Evolutionary conservation across 202 grass and related monocot species (phyloP), one percentile per base, ranked within the genome.

Genomic region (Schoenoplectus triqueter): DNA sequence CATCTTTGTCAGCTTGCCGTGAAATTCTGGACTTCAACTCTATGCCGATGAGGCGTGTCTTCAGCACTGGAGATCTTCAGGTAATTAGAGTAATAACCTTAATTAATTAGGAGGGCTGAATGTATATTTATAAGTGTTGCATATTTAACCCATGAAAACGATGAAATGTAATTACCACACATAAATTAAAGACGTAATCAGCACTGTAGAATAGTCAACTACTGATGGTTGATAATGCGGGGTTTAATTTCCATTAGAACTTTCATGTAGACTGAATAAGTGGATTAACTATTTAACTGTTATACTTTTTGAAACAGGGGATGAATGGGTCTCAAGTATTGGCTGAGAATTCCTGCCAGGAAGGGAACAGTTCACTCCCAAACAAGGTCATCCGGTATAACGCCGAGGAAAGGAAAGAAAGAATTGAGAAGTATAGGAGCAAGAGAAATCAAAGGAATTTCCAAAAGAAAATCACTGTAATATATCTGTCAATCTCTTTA

Each of bases 361-460:
- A 79, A 80, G 82, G 44, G 1, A 83, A 45, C 0, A 17, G 57
- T n/a, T n/a, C n/a, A 48, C 65, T 48, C 17, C 49, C 3, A n/a
- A 10, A 65, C 18, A 71, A 81, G 46, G 69, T 88, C 7, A 64
- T 48, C 7, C 90, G 92, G 75, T 91, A 94, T 82, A 94, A 64
- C 13, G 88, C 86, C 10, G 95, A 93, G 86, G 95, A 97, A 90
- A 89, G 94, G 87, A 93, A 90, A 84, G 92, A 97, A 77, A 90
- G 89, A 84, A 91, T 97, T 69, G 90, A 97, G 51, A 97, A 92
- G 82, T 97, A 97, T 81, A 87, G 92, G 67, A 91, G 76, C 87
- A 97, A 97, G 89, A 89, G 95, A 85, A 97, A 94, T 71, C 89
- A 91, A 0, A 90, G 95, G 73, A 97, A 97, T 74, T 97, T 97